Evolutionary conservation across 306 rosid species (phyloP).

Genomic region (Hylodesmum podocarpum): DNA sequence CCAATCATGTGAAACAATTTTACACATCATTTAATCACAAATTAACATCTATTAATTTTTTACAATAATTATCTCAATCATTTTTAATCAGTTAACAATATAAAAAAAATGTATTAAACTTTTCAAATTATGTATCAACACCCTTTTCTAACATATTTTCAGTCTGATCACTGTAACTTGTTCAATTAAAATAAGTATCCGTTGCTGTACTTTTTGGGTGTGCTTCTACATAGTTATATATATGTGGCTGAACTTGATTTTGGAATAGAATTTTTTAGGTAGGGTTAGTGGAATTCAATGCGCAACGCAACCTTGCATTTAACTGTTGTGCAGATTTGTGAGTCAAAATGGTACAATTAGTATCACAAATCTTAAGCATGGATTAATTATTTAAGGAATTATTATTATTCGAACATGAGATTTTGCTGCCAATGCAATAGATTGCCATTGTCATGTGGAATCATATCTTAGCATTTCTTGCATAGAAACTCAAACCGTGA

Average conservation of each 20-base stretch:
- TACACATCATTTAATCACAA: too few relatives aligned
- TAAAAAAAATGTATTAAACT: too few relatives aligned
- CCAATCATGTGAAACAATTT: too few relatives aligned
- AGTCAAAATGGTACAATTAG: conserved; percentile 4
- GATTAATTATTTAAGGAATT: conserved; percentile 16
- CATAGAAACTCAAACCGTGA: conserved; percentile 14
- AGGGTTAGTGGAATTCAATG: conserved; percentile 3
- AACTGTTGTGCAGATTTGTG: conserved; percentile 13
- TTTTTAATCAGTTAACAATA: too few relatives aligned
- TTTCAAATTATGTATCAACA: too few relatives aligned
- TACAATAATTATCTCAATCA: too few relatives aligned
- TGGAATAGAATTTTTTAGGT: neutral
- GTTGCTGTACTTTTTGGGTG: neutral
- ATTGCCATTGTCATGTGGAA: conserved; percentile 17
- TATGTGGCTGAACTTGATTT: neutral
- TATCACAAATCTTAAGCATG: neutral
- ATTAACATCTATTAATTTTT: too few relatives aligned
- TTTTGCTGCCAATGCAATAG: conserved; percentile 24
- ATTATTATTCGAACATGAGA: conserved; percentile 26
- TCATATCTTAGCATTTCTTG: conserved; percentile 25
- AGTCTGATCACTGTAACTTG: neutral
- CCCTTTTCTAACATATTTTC: neutral
- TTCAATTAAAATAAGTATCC: neutral
- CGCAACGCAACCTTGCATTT: neutral
- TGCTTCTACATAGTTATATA: conserved; percentile 5